phyloP scores from a whole-genome alignment of 306 rosid genomes.

The Medicago ruthenica region DNA sequence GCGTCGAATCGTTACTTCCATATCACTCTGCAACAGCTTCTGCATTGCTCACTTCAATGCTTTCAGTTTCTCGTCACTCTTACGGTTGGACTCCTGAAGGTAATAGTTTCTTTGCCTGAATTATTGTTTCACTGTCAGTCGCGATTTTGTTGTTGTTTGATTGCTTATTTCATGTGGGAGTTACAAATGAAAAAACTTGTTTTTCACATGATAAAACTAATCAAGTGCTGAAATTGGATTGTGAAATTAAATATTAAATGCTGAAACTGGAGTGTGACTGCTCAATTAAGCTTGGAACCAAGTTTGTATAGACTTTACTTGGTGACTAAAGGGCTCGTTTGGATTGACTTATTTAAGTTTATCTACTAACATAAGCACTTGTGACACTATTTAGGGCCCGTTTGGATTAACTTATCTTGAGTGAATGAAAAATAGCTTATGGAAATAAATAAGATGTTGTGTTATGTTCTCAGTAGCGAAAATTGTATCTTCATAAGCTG shows the following conservation, averaged over 20 bases:
- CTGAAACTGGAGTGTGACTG: slow-evolving; percentile 6
- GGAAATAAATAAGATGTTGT: too few species aligned
- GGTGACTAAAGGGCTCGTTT: neutral
- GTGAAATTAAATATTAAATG: too few species aligned
- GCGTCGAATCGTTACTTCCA: slow-evolving; percentile 86
- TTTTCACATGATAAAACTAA: neutral
- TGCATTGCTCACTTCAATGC: slow-evolving; percentile 90
- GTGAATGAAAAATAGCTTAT: too few species aligned
- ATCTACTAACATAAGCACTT: too few species aligned
- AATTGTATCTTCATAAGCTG: too few species aligned
- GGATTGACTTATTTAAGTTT: too few species aligned
- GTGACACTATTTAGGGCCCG: too few species aligned
- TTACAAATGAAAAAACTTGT: neutral
- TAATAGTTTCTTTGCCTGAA: slow-evolving; percentile 33
- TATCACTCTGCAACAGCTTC: slow-evolving; percentile 91
- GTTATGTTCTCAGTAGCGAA: too few species aligned
- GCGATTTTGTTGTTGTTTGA: neutral
- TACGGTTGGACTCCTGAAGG: slow-evolving; percentile 90
- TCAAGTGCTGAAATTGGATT: neutral
- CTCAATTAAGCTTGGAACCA: neutral
- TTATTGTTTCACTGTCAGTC: neutral
- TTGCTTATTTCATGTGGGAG: neutral
- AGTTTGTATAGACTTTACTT: neutral
- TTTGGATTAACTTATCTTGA: too few species aligned
- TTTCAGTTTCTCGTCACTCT: slow-evolving; percentile 73